A percentile compares a stretch with the other conserved stretches of the same genome.
phyloP scores from a whole-genome alignment of 2,329 filamentous ascomycete species.

The Apiospora arundinis region DNA sequence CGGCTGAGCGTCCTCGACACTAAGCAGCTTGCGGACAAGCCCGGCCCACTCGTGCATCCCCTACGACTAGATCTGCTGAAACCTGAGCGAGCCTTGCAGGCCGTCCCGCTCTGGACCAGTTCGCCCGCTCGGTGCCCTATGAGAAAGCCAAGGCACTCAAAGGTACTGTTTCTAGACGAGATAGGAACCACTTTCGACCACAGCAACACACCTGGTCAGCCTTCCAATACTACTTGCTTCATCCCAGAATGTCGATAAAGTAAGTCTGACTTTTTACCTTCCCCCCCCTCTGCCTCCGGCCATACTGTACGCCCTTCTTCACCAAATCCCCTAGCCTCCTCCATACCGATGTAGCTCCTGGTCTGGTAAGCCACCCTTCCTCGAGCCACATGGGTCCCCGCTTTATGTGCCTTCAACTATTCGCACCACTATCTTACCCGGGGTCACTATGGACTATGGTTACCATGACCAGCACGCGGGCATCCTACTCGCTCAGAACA shows the following conservation, averaged over 20 bases:
- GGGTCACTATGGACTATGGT: constrained; percentile 41
- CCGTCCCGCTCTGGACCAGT: constrained; percentile 14
- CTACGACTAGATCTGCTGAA: constrained; percentile 19
- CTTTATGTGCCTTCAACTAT: constrained; percentile 19
- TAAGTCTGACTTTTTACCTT: constrained; percentile 12
- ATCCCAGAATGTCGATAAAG: constrained; percentile 17
- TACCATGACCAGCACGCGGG: constrained; percentile 52
- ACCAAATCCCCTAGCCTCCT: constrained; percentile 2
- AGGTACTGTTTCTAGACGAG: constrained; percentile 11
- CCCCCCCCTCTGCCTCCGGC: background rate
- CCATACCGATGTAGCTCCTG: constrained; percentile 18
- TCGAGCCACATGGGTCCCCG: constrained; percentile 19
- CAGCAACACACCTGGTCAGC: constrained; percentile 11
- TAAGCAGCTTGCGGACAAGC: constrained; percentile 13
- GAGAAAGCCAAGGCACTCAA: constrained; percentile 11
- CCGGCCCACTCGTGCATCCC: constrained; percentile 1
- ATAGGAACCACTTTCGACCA: constrained; percentile 18
- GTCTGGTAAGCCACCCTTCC: constrained; percentile 17
- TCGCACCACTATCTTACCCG: constrained; percentile 17
- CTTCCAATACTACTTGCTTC: constrained; percentile 15
- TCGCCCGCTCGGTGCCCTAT: constrained; percentile 17
- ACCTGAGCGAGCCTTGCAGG: constrained; percentile 14
- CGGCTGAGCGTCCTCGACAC: constrained; percentile 4
- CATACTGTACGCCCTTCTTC: constrained; percentile 16
- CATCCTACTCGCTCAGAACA: constrained; percentile 46